Conservation (phyloP, 164 flowering plant genomes). For the Vitis labrusca region DNA sequence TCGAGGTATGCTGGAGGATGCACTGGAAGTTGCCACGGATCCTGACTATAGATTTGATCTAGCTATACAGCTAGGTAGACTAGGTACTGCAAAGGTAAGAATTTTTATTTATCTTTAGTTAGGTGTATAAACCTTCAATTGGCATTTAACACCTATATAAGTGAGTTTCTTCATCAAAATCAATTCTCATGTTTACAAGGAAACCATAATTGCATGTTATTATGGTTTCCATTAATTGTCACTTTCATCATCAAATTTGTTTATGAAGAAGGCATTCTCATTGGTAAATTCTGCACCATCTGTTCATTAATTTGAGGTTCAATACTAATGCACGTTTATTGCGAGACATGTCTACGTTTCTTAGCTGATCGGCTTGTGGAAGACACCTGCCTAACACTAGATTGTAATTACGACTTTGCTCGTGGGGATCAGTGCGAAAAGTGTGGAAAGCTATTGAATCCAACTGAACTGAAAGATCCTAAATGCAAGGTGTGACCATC, state of each 20-base stretch:
- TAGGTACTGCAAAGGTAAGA: slow-evolving; percentile 83
- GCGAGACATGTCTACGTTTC: slow-evolving; percentile 75
- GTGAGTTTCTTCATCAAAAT: too few relatives aligned
- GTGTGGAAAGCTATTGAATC: slow-evolving; percentile 85
- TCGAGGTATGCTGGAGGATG: slow-evolving; percentile 91
- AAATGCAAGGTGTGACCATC: slow-evolving; percentile 62
- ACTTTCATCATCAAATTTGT: too few relatives aligned
- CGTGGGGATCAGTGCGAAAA: slow-evolving; percentile 96
- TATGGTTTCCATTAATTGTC: too few relatives aligned
- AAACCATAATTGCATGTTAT: too few relatives aligned
- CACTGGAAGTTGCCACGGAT: slow-evolving; percentile 94
- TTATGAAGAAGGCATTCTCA: too few relatives aligned
- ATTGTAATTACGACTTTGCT: slow-evolving; percentile 82
- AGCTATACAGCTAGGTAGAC: slow-evolving; percentile 86
- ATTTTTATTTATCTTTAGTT: neutral
- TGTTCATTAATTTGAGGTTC: too few relatives aligned
- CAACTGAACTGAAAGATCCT: slow-evolving; percentile 84
- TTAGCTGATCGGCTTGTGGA: slow-evolving; percentile 94
- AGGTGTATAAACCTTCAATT: too few relatives aligned
- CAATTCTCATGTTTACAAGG: too few relatives aligned
- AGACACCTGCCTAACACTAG: slow-evolving; percentile 75
- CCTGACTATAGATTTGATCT: slow-evolving; percentile 97
- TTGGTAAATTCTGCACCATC: too few relatives aligned
- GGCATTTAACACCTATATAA: too few relatives aligned
- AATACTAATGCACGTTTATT: slow-evolving; percentile 47